Evolutionary conservation across 805 yeast species (phyloP).

Genomic region (Helenozyma rhizophorensis): DNA sequence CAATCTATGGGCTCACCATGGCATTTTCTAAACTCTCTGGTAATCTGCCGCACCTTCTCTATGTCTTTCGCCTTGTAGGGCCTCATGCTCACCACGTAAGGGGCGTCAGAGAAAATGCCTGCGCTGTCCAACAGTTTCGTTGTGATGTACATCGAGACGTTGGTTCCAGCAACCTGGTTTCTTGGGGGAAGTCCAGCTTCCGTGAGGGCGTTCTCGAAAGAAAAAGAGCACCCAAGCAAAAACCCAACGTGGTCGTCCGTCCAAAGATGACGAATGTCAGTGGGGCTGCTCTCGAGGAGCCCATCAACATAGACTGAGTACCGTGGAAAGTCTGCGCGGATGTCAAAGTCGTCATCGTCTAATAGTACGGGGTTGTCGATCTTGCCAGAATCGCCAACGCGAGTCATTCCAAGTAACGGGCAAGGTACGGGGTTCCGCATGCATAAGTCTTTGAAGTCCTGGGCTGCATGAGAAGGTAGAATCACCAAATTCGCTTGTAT

Average conservation of each 20-base stretch:
- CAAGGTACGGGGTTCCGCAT: slow-evolving; percentile 36
- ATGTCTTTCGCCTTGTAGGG: slow-evolving; percentile 29
- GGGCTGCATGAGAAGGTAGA: slow-evolving; percentile 26
- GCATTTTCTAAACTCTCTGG: slow-evolving; percentile 23
- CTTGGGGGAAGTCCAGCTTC: slow-evolving; percentile 26
- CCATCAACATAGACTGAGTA: slow-evolving; percentile 33
- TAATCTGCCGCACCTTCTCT: slow-evolving; percentile 25
- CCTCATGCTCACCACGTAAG: slow-evolving; percentile 41
- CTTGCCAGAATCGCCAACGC: slow-evolving; percentile 17
- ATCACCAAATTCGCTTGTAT: slow-evolving; percentile 38
- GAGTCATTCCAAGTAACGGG: slow-evolving; percentile 30
- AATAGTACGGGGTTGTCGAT: slow-evolving; percentile 4
- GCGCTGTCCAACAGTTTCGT: slow-evolving; percentile 18
- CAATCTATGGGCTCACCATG: slow-evolving; percentile 43
- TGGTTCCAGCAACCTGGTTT: slow-evolving; percentile 12
- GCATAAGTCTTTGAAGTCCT: slow-evolving; percentile 33
- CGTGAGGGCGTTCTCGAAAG: slow-evolving; percentile 33
- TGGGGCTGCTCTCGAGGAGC: slow-evolving; percentile 16
- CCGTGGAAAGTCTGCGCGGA: slow-evolving; percentile 31
- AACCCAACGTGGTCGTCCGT: slow-evolving; percentile 33
- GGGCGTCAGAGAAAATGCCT: slow-evolving; percentile 23
- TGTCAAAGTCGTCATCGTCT: slow-evolving; percentile 18
- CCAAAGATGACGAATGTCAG: slow-evolving; percentile 29
- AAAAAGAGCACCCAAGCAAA: slow-evolving; percentile 39
- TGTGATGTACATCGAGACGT: slow-evolving; percentile 12